A percentile compares a stretch with the other conserved stretches of the same genome.
These are phyloP conservation scores for Corymbia calophylla DNA, from an alignment of 441 rosid genomes.

Conservation along the genomic window DNA sequence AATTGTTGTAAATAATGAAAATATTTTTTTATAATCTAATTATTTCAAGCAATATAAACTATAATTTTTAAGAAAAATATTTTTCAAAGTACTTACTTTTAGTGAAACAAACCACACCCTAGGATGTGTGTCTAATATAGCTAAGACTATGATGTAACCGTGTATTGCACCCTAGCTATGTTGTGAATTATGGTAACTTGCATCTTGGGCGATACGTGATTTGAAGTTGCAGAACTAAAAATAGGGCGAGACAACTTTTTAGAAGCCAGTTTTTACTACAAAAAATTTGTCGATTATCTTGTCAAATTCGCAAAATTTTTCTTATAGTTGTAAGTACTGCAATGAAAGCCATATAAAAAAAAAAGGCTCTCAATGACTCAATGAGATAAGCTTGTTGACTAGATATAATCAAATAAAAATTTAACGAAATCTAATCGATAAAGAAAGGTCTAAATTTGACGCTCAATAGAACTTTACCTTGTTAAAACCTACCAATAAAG, in stretches of 20 bases:
- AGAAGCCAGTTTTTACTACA: background rate
- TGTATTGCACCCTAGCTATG: background rate
- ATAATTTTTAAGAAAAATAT: too few species aligned
- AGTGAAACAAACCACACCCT: too few species aligned
- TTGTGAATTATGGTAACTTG: background rate
- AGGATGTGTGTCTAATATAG: background rate
- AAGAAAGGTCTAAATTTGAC: background rate
- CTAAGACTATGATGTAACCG: background rate
- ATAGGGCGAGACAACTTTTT: rapidly evolving
- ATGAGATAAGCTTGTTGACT: background rate
- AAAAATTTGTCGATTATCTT: too few species aligned
- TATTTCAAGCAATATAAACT: too few species aligned
- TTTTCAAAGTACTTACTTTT: too few species aligned
- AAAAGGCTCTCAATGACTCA: background rate
- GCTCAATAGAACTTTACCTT: background rate
- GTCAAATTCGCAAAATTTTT: too few species aligned
- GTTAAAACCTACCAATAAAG: background rate
- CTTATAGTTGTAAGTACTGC: too few species aligned
- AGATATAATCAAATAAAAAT: background rate
- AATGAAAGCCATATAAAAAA: too few species aligned
- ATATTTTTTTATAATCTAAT: too few species aligned
- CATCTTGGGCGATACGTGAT: background rate
- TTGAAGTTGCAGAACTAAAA: background rate
- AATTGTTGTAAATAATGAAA: too few species aligned
- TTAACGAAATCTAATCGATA: background rate